Percentiles rank a stretch among this genome's conserved stretches.
phyloP scores from a whole-genome alignment of 371 early-diverging fungal genomes.

The Mucor sp. region DNA sequence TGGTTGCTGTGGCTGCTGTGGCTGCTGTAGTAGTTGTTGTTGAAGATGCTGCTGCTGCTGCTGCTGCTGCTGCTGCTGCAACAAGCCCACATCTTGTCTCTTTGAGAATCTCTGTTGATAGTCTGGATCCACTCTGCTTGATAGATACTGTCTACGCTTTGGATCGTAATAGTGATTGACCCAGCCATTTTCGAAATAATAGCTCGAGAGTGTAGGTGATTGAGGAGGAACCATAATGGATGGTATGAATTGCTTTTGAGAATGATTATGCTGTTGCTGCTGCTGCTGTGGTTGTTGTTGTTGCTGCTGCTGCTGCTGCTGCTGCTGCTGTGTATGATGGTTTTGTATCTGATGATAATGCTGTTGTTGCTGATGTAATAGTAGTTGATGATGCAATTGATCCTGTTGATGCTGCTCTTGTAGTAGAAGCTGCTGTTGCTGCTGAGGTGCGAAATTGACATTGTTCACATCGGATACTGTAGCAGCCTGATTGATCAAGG shows the following conservation, averaged over 20 bases:
- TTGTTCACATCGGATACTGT: conserved; percentile 2
- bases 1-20: conserved; percentile 24
- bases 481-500: conserved; percentile 15
- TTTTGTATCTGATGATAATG: conserved; percentile 17
- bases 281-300: conserved; percentile 2
- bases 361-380: conserved; percentile 17
- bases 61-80: conserved; percentile 16
- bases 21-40: conserved; percentile 10
- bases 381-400: conserved; percentile 21
- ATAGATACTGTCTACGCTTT: conserved; percentile 43
- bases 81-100: neutral
- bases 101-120: conserved; percentile 14
- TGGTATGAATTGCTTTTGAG: conserved; percentile 19
- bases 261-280: conserved; percentile 15
- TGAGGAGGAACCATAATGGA: conserved; percentile 56
- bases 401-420: conserved; percentile 4
- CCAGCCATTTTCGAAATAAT: conserved; percentile 53
- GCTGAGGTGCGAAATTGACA: conserved; percentile 10
- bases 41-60: conserved; percentile 30
- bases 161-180: conserved; percentile 49
- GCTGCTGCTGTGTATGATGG: conserved; percentile 11
- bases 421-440: conserved; percentile 8
- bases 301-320: conserved; percentile 20
- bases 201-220: conserved; percentile 52
- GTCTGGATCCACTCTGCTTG: conserved; percentile 42